Base-by-base conservation (phyloP, 306 rosid species). In the Prunus fruticosa region DNA sequence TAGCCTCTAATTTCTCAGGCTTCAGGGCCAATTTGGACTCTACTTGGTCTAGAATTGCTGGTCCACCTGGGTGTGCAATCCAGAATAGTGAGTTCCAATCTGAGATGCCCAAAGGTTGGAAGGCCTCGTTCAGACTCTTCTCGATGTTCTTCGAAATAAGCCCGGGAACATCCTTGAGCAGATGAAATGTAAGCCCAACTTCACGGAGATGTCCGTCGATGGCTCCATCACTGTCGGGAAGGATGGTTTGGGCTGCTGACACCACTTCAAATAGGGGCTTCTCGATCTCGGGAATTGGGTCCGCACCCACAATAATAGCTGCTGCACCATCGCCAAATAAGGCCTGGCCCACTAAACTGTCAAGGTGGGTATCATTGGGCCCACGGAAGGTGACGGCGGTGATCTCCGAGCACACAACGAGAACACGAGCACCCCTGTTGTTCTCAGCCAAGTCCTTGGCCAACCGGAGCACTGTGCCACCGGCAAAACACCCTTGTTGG, bases 171-270 rank as follows among this genome's bases (percentile, higher is more conserved):
- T 89, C 89, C 73, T 89, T 86, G 0, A 84, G 80, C 4, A 89
- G 82, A 69, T 89, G 90, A 66, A 89, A 82, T 4, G 90, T 89
- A n/a, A 89, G 87, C 67, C 93, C 93, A 51, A 82, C 88, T 81
- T 88, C 90, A 23, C 92, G 85, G 5, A 86, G 83, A 67, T 86
- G 90, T 0, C 86, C 89, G 5, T 83, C 89, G 1, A 89, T 89
- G 5, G 93, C 90, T 5, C 97, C 95, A 1, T 89, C 97, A 38
- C 93, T 91, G 0, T 88, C 83, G 0, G 93, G 95, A 19, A 89
- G 88, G 38, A 91, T 84, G 0, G 92, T 88, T 76, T 89, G 93
- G 47, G 88, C 86, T 4, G 92, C 86, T 2, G 93, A 91, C 27
- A 88, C 85, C 1, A 89, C 8, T 43, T 89, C 89, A 41, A 84